Conservation (phyloP, 139 green algal genomes). For the Astrephomene gubernaculifera region DNA sequence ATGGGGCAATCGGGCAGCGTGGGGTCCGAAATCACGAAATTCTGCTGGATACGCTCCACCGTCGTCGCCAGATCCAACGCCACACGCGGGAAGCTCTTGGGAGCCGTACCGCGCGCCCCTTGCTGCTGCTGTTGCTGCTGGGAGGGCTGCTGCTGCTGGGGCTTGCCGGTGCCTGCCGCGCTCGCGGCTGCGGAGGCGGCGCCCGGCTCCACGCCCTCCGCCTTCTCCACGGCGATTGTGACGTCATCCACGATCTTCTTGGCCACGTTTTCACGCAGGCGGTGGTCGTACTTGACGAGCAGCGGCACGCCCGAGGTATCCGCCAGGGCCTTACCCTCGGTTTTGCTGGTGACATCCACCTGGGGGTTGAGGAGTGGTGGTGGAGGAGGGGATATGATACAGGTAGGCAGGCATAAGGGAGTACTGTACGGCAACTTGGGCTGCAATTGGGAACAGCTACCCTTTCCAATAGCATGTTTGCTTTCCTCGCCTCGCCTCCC, state of each 20-base stretch:
- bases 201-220: conserved; percentile 43
- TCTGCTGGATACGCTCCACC: conserved; percentile 98
- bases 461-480: too few species aligned
- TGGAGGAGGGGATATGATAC: too few species aligned
- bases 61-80: conserved; percentile 97
- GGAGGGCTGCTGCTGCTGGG: too few species aligned
- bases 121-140: too few species aligned
- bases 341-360: conserved; percentile 96
- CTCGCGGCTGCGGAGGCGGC: not conserved
- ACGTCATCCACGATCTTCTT: conserved; percentile 89
- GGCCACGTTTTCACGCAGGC: conserved; percentile 82
- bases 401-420: too few species aligned
- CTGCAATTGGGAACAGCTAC: too few species aligned
- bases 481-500: too few species aligned
- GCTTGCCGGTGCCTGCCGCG: not conserved
- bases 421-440: too few species aligned
- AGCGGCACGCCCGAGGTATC: conserved; percentile 74
- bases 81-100: conserved; percentile 86
- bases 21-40: conserved; percentile 97
- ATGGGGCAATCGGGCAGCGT: conserved; percentile 98
- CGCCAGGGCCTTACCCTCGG: conserved; percentile 83
- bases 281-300: conserved; percentile 91
- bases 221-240: conserved; percentile 75
- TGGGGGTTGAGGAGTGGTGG: too few species aligned
- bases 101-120: conserved; percentile 45